These are phyloP conservation scores for Chalara sp. DNA, from an alignment of 2,329 filamentous ascomycete genomes.

Conservation along the genomic window DNA sequence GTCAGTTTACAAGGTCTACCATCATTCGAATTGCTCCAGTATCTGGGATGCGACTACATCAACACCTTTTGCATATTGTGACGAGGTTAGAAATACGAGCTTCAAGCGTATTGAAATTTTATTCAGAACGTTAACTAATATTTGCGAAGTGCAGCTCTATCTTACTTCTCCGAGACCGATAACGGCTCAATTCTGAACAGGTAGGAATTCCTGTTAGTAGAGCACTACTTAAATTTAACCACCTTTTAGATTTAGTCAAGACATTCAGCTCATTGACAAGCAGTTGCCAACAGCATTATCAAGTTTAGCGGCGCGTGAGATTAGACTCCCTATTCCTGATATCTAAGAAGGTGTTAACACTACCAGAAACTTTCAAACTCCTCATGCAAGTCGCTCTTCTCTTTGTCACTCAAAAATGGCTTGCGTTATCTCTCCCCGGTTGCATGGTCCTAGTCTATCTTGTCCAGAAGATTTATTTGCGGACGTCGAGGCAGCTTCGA, in stretches of 20 bases:
- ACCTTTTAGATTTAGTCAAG: slow-evolving; percentile 14
- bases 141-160: slow-evolving; percentile 30
- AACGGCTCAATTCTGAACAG: slow-evolving; percentile 35
- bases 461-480: slow-evolving; percentile 51
- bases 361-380: slow-evolving; percentile 16
- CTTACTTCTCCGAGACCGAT: slow-evolving; percentile 34
- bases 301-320: slow-evolving; percentile 30
- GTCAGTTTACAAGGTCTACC: slow-evolving; percentile 23
- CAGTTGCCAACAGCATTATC: slow-evolving; percentile 24
- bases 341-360: background rate
- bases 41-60: slow-evolving; percentile 30
- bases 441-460: slow-evolving; percentile 39
- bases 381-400: slow-evolving; percentile 43
- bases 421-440: slow-evolving; percentile 43
- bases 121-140: slow-evolving; percentile 1
- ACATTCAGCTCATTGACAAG: slow-evolving; percentile 13
- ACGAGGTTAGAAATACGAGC: slow-evolving; percentile 14
- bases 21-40: slow-evolving; percentile 29
- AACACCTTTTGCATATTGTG: slow-evolving; percentile 26
- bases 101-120: slow-evolving; percentile 2
- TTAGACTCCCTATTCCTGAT: slow-evolving; percentile 15
- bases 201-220: slow-evolving; percentile 13
- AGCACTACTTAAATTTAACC: background rate
- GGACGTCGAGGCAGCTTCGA: slow-evolving; percentile 53
- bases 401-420: slow-evolving; percentile 36